These are phyloP conservation scores for Pseudodiploospora longispora DNA, from an alignment of 2,329 filamentous ascomycete species.

Conservation along the genomic window DNA sequence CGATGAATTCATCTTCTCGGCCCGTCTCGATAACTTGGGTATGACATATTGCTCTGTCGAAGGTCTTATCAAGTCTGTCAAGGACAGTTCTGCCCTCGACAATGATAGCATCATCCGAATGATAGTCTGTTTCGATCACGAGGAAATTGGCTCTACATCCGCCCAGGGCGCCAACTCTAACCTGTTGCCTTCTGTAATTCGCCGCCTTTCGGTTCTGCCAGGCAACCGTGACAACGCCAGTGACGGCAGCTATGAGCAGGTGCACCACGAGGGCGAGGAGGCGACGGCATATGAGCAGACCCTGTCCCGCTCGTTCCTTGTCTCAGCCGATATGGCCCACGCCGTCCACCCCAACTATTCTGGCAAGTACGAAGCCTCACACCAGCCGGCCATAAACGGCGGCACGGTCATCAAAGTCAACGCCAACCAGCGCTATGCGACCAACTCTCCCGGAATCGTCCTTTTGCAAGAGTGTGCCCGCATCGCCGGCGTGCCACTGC, in stretches of 20 bases:
- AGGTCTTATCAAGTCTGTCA: constrained; percentile 74
- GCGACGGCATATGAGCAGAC: constrained; percentile 90
- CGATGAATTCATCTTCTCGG: constrained; percentile 92
- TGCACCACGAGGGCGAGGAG: constrained; percentile 51
- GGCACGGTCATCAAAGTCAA: constrained; percentile 97
- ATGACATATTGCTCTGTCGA: constrained; percentile 92
- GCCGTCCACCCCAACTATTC: constrained; percentile 92
- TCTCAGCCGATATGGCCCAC: constrained; percentile 97
- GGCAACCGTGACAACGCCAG: constrained; percentile 57
- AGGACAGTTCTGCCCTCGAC: constrained; percentile 55
- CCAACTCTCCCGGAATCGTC: constrained; percentile 91
- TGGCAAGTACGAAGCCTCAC: constrained; percentile 82
- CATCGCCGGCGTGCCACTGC: constrained; percentile 69
- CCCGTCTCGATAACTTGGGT: constrained; percentile 90
- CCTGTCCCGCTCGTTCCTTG: constrained; percentile 79
- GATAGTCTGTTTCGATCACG: constrained; percentile 94
- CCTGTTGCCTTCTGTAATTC: constrained; percentile 77
- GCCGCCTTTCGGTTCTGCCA: constrained; percentile 75
- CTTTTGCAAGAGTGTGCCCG: constrained; percentile 81
- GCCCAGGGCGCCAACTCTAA: constrained; percentile 93
- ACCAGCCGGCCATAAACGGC: constrained; percentile 92
- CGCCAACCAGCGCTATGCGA: constrained; percentile 93
- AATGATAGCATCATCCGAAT: constrained; percentile 76
- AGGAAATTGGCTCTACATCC: constrained; percentile 89
- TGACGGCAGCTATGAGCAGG: constrained; percentile 51